These are phyloP conservation scores for Agarophyton chilense DNA, from an alignment of 23 red algal species.

Conservation along the genomic window DNA sequence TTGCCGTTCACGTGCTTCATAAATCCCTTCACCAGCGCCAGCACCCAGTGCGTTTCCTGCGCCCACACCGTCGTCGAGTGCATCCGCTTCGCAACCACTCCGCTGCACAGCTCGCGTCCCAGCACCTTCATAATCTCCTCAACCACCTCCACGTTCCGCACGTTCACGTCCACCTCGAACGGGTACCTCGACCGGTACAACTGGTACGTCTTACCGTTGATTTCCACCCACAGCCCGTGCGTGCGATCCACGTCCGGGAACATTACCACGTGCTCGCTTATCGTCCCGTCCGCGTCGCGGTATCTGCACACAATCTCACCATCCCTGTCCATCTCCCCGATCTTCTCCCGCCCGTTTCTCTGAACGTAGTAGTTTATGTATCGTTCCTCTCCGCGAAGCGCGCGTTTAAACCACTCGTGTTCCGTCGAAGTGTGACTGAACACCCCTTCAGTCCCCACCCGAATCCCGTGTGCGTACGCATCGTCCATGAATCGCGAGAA, in stretches of 20 bases:
- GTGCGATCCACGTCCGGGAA: conserved; percentile 96
- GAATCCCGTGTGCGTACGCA: conserved; percentile 61
- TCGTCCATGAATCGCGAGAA: conserved; percentile 80
- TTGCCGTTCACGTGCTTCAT: conserved; percentile 71
- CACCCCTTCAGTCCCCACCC: conserved; percentile 88
- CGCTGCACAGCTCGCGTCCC: conserved; percentile 76
- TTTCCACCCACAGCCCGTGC: conserved; percentile 91
- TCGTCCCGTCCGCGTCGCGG: conserved; percentile 86
- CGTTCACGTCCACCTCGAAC: conserved; percentile 94
- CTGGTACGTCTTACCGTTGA: conserved; percentile 64
- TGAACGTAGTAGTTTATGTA: conserved; percentile 89
- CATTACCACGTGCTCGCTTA: conserved; percentile 80
- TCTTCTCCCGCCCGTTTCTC: conserved; percentile 92
- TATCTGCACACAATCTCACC: conserved; percentile 95
- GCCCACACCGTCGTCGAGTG: conserved; percentile 86
- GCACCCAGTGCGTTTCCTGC: conserved; percentile 74
- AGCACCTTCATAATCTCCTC: conserved; percentile 79
- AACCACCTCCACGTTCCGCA: conserved; percentile 86
- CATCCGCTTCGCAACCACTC: conserved; percentile 87
- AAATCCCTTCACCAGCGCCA: conserved; percentile 88
- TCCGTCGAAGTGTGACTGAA: conserved; percentile 87
- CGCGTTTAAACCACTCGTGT: conserved; percentile 92
- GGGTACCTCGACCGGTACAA: conserved; percentile 93
- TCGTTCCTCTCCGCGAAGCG: conserved; percentile 51
- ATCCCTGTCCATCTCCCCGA: conserved; percentile 81